Evolutionary conservation across 2,329 filamentous ascomycete genomes (phyloP), one percentile per base, ranked within the genome.

Genomic region (Byssoonygena ceratinophila): DNA sequence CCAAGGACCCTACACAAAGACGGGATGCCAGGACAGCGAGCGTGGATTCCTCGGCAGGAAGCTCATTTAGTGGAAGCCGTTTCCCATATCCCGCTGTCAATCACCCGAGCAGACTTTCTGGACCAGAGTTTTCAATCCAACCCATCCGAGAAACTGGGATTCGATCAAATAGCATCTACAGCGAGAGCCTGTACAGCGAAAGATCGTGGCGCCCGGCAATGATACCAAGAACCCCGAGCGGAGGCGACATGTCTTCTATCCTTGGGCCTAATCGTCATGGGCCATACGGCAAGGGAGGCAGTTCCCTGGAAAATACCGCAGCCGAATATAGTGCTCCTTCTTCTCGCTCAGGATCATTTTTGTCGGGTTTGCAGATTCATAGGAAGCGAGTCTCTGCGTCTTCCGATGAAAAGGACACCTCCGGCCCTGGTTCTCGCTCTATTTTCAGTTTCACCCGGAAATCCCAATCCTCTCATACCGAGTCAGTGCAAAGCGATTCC

Each of bases 151-250:
- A 49, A 32, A 12, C 16, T n/a, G 36, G 8, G 22, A 40, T 25
- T 20, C 39, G 32, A 23, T 32, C 46, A 23, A 39, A 32, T 12
- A 52, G 50, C 20, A 31, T 47, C n/a, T 52, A 52, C 20, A 52
- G 50, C 44, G 50, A 52, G 23, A 52, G 43, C 12, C 18, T 47
- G 16, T 52, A 52, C 23, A 52, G 50, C n/a, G 50, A 52, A 46
- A 40, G 6, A 6, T 52, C 50, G 18, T 16, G n/a, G 2, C 41
- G 31, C 34, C 49, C 49, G 31, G 9, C 23, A 18, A n/a, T 45
- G 22, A 12, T 5, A 1, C 20, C 49, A 1, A n/a, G 11, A 12
- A 31, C n/a, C 23, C 1, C 9, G 8, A 31, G 18, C 27, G 27
- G 22, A 37, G 31, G 27, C 3, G 40, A 45, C 20, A 27, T 16